Percentiles rank a stretch among this genome's conserved stretches.
These are phyloP conservation scores for Xylaria venustula DNA, from an alignment of 495 filamentous ascomycete genomes.

Conservation along the genomic window DNA sequence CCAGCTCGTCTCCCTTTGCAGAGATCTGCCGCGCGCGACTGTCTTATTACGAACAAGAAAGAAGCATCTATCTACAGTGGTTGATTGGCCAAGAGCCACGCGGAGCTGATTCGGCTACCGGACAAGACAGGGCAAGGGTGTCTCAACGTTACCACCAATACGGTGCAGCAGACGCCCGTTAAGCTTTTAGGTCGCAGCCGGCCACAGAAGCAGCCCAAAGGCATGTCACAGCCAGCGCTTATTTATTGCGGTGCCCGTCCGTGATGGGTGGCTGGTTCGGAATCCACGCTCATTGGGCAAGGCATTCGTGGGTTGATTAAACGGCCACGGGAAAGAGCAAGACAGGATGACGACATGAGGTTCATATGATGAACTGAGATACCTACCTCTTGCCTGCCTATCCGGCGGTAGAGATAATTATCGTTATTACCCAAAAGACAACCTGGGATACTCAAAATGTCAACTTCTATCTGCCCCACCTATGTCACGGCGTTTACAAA, in stretches of 20 bases:
- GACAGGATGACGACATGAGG: not conserved
- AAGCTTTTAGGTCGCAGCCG: not conserved
- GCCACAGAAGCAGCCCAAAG: not conserved
- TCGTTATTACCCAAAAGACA: no score
- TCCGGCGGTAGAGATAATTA: no score
- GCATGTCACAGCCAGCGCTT: not conserved
- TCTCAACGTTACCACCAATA: not conserved
- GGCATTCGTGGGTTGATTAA: not conserved
- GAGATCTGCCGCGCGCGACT: conserved; percentile 3
- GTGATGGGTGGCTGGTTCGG: not conserved
- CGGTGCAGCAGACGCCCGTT: not conserved
- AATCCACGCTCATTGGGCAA: not conserved
- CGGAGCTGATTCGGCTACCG: not conserved
- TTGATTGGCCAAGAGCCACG: not conserved
- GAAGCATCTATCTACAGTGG: not conserved
- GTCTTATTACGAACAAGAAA: not conserved
- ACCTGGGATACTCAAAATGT: no score
- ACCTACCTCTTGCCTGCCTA: no score
- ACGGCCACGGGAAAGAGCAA: not conserved
- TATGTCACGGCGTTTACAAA: no score
- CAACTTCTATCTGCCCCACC: no score
- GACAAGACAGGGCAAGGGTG: not conserved
- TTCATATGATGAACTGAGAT: no score
- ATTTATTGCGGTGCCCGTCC: no score
- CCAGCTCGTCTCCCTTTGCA: not conserved